A percentile compares a stretch with the other conserved stretches of the same genome.
phyloP scores from a whole-genome alignment of 768 basidiomycete genomes.

The Phlebiopsis flavidoalba region DNA sequence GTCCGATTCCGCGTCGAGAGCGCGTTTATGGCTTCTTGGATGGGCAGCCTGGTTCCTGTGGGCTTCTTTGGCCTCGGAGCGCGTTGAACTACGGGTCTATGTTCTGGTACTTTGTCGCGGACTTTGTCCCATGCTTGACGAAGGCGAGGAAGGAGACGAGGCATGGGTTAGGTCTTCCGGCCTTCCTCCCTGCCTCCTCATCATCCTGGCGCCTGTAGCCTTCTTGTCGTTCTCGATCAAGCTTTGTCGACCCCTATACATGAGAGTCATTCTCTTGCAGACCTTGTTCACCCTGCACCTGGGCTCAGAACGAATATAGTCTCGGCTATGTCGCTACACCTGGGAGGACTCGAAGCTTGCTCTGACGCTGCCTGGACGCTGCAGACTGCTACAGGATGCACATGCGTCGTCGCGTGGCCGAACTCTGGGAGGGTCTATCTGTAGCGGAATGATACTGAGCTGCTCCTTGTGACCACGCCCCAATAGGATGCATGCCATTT shows the following conservation, averaged over 20 bases:
- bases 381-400: not conserved
- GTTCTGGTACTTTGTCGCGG: not conserved
- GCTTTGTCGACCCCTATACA: not conserved
- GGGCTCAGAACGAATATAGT: not conserved
- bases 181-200: too few relatives aligned
- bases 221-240: not conserved
- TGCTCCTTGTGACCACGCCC: not conserved
- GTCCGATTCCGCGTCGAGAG: slow-evolving; percentile 37
- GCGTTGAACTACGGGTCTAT: not conserved
- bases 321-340: too few relatives aligned
- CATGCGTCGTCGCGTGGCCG: not conserved
- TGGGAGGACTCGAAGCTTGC: too few relatives aligned
- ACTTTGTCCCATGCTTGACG: slow-evolving; percentile 34
- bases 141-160: slow-evolving; percentile 68
- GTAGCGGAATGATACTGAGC: not conserved
- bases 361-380: too few relatives aligned
- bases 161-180: slow-evolving; percentile 36
- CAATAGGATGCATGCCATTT: not conserved
- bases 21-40: slow-evolving; percentile 27
- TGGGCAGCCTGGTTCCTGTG: not conserved
- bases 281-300: not conserved
- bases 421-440: not conserved
- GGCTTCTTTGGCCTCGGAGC: not conserved
- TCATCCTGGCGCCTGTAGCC: too few relatives aligned
- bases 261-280: not conserved